Evolutionary conservation across 2,329 filamentous ascomycete genomes (phyloP).

Genomic region (Stagonosporopsis vannaccii): DNA sequence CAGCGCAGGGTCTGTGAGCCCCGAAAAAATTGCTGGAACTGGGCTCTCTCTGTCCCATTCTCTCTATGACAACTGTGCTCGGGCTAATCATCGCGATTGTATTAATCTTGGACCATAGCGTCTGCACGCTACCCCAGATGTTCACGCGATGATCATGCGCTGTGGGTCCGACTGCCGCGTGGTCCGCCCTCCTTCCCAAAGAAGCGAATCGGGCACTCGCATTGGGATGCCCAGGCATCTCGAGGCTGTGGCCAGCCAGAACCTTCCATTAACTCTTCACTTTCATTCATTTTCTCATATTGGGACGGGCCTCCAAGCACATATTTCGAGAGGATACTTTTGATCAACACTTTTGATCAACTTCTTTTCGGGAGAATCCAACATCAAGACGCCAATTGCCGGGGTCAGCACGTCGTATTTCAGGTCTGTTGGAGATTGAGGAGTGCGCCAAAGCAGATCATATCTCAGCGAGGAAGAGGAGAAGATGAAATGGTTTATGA

Average conservation of each 20-base stretch:
- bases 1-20: constrained; percentile 7
- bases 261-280: too few relatives aligned
- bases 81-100: too few relatives aligned
- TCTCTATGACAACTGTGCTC: too few relatives aligned
- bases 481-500: background rate
- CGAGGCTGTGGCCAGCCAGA: background rate
- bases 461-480: too few relatives aligned
- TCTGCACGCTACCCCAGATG: constrained; percentile 10
- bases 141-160: constrained; percentile 18
- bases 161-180: constrained; percentile 12
- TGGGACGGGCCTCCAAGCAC: too few relatives aligned
- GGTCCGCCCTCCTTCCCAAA: constrained; percentile 17
- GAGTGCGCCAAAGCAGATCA: background rate
- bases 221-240: background rate
- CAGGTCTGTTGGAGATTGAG: too few relatives aligned
- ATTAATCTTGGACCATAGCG: background rate
- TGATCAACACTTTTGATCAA: too few relatives aligned
- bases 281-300: too few relatives aligned
- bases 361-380: too few relatives aligned
- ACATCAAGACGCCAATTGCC: too few relatives aligned
- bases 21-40: background rate
- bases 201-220: background rate
- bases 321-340: too few relatives aligned
- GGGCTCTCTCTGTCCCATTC: background rate
- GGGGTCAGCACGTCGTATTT: too few relatives aligned